Base-by-base conservation (phyloP, 768 basidiomycete genomes). In the Suillus alpinus region DNA sequence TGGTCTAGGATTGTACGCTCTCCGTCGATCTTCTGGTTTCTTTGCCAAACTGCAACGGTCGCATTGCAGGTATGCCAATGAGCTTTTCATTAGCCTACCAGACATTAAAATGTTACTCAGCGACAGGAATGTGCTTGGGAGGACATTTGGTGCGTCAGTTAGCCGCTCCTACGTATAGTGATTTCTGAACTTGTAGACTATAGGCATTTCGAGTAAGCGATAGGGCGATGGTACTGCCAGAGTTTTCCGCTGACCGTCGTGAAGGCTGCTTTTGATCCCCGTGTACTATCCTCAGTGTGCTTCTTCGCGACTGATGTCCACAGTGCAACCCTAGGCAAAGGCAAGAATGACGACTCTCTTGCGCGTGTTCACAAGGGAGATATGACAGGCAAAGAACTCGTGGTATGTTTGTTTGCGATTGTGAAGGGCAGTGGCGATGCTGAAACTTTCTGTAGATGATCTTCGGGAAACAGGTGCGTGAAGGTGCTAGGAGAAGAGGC, bases 271-370 rank as follows among this genome's bases (percentile, higher is more conserved):
- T 95, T 98, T 69, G 91, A 98, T 71, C 77, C 82, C 6, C 86
- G 95, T 37, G 83, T 97, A 26, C 79, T 92, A 3, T 80, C 95
- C 0, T 82, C 92, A 0, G 91, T 96, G 44, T 97, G 95, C 76
- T 98, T 92, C 78, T 98, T 98, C 69, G 94, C 91, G 2, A 98
- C 96, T 16, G 95, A 96, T 71, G 86, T 98, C 50, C 96, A 98
- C 73, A 81, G 81, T 52, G 92, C 92, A 1, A 86, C 92, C 0
- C 86, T 98, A 23, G 95, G 95, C 6, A 89, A 87, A 69, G 90
- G 92, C 7, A 86, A 88, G 68, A 85, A 82, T 32, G 95, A 96
- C 68, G 86, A 98, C 72, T 86, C 93, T 3, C 86, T 98, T 50
- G 74, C 77, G 47, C 84, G 84, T 59, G 92, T 93, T 51, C 78